Evolutionary conservation across 495 filamentous ascomycete species (phyloP).

Genomic region (Hapsidospora chrysogenum): DNA sequence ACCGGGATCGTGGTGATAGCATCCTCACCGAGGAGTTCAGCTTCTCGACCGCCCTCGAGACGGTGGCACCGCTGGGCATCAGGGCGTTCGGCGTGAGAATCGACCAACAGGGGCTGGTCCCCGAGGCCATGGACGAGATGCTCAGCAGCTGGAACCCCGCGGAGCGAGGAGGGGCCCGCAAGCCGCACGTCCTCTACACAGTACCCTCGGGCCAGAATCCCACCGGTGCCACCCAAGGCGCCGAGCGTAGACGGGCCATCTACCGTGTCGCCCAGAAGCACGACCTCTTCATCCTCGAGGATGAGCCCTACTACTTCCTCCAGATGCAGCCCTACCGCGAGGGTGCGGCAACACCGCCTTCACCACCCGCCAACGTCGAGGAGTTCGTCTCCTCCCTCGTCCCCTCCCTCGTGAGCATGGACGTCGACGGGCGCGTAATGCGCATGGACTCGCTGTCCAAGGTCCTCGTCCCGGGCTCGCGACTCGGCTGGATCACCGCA

Average conservation of each 20-base stretch:
- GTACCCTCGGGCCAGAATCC: slow-evolving; percentile 85
- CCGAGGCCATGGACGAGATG: slow-evolving; percentile 45
- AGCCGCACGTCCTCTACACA: slow-evolving; percentile 67
- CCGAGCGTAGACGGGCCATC: slow-evolving; percentile 45
- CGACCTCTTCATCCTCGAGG: slow-evolving; percentile 78
- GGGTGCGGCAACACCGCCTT: slow-evolving; percentile 17
- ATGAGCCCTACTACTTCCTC: slow-evolving; percentile 94
- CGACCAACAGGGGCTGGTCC: slow-evolving; percentile 62
- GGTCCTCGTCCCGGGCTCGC: slow-evolving; percentile 60
- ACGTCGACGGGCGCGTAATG: slow-evolving; percentile 46
- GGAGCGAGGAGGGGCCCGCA: slow-evolving; percentile 36
- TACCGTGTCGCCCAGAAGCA: slow-evolving; percentile 68
- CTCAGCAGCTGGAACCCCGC: slow-evolving; percentile 49
- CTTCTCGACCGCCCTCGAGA: slow-evolving; percentile 70
- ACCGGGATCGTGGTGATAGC: slow-evolving; percentile 46
- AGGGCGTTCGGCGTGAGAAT: slow-evolving; percentile 56
- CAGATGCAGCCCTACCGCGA: slow-evolving; percentile 80
- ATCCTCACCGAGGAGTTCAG: slow-evolving; percentile 77
- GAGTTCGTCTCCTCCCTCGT: slow-evolving; percentile 33
- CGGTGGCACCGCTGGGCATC: slow-evolving; percentile 59
- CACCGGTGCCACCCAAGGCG: slow-evolving; percentile 67
- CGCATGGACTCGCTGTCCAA: slow-evolving; percentile 75
- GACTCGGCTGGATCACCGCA: slow-evolving; percentile 66
- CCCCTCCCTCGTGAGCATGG: slow-evolving; percentile 50
- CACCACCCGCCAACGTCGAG: slow-evolving; percentile 14